These are phyloP conservation scores for Oryza longistaminata DNA, from an alignment of 176 grass and related monocot species.

Conservation along the genomic window DNA sequence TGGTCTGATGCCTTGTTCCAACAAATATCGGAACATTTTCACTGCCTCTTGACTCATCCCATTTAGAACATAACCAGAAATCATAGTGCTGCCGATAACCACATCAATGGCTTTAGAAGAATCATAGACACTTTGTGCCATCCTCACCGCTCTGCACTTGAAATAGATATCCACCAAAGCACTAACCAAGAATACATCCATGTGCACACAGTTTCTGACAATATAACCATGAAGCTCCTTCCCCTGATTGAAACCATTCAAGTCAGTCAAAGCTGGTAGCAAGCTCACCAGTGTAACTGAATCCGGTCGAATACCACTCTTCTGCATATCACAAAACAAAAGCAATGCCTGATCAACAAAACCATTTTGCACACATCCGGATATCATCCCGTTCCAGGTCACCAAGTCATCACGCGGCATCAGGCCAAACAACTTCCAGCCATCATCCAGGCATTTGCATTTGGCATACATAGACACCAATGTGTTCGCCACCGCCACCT, in stretches of 20 bases:
- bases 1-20: slow-evolving; percentile 61
- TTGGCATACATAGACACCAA: slow-evolving; percentile 83
- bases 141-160: slow-evolving; percentile 63
- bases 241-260: slow-evolving; percentile 54
- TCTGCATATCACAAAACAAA: slow-evolving; percentile 71
- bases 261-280: slow-evolving; percentile 66
- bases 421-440: slow-evolving; percentile 58
- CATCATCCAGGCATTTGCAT: slow-evolving; percentile 56
- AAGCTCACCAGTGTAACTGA: slow-evolving; percentile 72
- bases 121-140: slow-evolving; percentile 78
- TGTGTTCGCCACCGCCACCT: slow-evolving; percentile 62
- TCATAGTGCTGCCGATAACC: slow-evolving; percentile 76
- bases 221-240: slow-evolving; percentile 82
- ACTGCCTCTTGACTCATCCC: slow-evolving; percentile 62
- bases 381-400: slow-evolving; percentile 84
- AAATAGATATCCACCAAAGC: slow-evolving; percentile 87
- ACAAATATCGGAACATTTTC: slow-evolving; percentile 57
- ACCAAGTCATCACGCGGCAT: slow-evolving; percentile 63
- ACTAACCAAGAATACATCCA: slow-evolving; percentile 88
- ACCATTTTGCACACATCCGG: slow-evolving; percentile 75
- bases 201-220: slow-evolving; percentile 51
- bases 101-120: slow-evolving; percentile 58
- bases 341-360: slow-evolving; percentile 54
- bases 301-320: slow-evolving; percentile 53
- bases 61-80: slow-evolving; percentile 83